Base-by-base conservation (phyloP, 345 rosid genomes). In the Citropsis articulata region DNA sequence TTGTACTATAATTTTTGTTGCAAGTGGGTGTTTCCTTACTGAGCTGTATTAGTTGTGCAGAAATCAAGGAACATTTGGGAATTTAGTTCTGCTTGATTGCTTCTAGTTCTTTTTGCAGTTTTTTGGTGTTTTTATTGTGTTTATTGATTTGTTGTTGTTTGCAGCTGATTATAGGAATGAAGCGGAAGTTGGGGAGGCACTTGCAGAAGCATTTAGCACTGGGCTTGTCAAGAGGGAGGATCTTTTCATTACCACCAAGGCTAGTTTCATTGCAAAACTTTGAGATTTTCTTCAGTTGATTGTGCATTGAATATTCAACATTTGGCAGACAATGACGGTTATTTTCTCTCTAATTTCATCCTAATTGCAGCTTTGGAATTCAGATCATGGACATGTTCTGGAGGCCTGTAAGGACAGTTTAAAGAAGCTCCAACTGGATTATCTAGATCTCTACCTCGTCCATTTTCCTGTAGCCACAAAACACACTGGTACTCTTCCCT, bases 381-480 rank as follows among this genome's bases (percentile, higher is more conserved):
- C 98, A n/a, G 97, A 95, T 73, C 98, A 95, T 61, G 94, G 94
- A 6, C 98, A 95, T 83, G 95, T 90, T 56, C 59, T 86, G 9
- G 98, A 93, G 86, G 98, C 98, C 4, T 95, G 95, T 85, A 91
- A 88, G 78, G 94, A 87, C 80, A 93, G 98, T 82, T 86, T 93
- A 73, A 91, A 93, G 84, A 93, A 95, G 82, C 97, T 95, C 66
- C 93, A 82, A 87, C 91, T 93, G 56, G 93, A 95, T 75, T 95
- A 93, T 78, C 89, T 95, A 60, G 98, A 95, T 75, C 92, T 95
- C 73, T 95, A 84, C 83, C 98, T 95, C 4, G 70, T 93, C 84
- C 98, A 95, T 87, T 93, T 93, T 64, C 98, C 98, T 2, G 76
- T 95, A 48, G 95, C 98, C 77, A 89, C 92, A 2, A 89, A 35